These are phyloP conservation scores for Blastocystis sp. DNA, from an alignment of 352 stramenopile species.

Conservation along the genomic window DNA sequence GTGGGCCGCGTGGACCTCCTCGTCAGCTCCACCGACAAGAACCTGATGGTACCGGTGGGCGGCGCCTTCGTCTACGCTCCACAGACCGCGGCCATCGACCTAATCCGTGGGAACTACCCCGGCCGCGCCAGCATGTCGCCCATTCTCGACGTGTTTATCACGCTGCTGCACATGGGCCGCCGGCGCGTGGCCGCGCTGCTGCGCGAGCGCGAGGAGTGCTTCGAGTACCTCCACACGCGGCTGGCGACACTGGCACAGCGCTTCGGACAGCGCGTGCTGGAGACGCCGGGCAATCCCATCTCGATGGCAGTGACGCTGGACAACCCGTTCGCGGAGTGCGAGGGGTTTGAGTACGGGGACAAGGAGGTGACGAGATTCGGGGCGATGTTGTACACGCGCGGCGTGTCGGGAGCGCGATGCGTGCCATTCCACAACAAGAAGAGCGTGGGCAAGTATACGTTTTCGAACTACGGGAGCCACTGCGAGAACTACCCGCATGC, in stretches of 20 bases:
- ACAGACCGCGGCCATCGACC: constrained; percentile 22
- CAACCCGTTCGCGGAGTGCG: not conserved
- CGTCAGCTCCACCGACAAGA: constrained; percentile 70
- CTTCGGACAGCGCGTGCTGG: not conserved
- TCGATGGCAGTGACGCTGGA: constrained; percentile 56
- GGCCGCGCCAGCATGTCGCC: constrained; percentile 70
- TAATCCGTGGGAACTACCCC: constrained; percentile 67
- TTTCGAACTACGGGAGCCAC: constrained; percentile 67
- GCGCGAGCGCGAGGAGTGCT: constrained; percentile 61
- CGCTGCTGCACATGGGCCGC: constrained; percentile 65
- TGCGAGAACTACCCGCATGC: constrained; percentile 63
- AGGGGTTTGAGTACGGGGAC: constrained; percentile 20
- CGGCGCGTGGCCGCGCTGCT: not conserved
- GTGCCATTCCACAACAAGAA: constrained; percentile 65
- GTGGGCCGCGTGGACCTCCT: constrained; percentile 60
- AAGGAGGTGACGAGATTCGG: constrained; percentile 57
- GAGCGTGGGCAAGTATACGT: constrained; percentile 59
- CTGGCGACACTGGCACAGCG: not conserved
- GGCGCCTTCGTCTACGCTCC: constrained; percentile 67
- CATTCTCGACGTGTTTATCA: constrained; percentile 71
- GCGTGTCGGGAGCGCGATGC: constrained; percentile 67
- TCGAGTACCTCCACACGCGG: constrained; percentile 4
- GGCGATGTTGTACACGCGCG: constrained; percentile 68
- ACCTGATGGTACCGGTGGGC: constrained; percentile 70
- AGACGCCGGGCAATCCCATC: constrained; percentile 22